These are phyloP conservation scores for Cystofilobasidium macerans DNA, from an alignment of 768 basidiomycete genomes.

Conservation along the genomic window DNA sequence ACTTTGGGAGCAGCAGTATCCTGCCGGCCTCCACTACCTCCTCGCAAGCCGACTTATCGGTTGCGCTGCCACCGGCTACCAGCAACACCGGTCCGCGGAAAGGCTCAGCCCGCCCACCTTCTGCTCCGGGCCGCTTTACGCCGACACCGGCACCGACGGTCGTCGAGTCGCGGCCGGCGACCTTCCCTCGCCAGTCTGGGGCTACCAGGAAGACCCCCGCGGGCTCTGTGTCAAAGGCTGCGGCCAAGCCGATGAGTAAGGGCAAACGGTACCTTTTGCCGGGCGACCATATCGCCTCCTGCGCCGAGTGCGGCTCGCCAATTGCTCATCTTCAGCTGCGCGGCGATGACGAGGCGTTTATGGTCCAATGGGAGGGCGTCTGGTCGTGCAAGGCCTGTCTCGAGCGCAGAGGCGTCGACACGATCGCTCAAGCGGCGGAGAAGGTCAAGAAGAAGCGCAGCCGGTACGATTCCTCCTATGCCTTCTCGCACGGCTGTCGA, in stretches of 20 bases:
- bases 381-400: constrained; percentile 16
- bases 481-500: neutral
- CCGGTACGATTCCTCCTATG: neutral
- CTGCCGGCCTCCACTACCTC: no score
- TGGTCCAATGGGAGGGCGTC: constrained; percentile 24
- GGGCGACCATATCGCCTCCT: constrained; percentile 7
- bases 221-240: neutral
- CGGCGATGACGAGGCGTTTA: constrained; percentile 26
- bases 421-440: neutral
- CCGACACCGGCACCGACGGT: no score
- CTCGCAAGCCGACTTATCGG: no score
- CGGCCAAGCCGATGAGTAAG: neutral
- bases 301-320: constrained; percentile 15
- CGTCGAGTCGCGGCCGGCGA: no score
- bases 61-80: no score
- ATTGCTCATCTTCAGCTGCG: constrained; percentile 29
- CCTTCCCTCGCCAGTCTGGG: no score
- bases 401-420: neutral
- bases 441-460: neutral
- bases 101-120: no score
- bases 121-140: no score
- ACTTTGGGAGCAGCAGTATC: no score
- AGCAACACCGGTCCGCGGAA: no score
- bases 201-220: neutral
- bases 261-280: constrained; percentile 20